Evolutionary conservation across 768 basidiomycete species (phyloP).

Genomic region (Strobilomyces confusus): DNA sequence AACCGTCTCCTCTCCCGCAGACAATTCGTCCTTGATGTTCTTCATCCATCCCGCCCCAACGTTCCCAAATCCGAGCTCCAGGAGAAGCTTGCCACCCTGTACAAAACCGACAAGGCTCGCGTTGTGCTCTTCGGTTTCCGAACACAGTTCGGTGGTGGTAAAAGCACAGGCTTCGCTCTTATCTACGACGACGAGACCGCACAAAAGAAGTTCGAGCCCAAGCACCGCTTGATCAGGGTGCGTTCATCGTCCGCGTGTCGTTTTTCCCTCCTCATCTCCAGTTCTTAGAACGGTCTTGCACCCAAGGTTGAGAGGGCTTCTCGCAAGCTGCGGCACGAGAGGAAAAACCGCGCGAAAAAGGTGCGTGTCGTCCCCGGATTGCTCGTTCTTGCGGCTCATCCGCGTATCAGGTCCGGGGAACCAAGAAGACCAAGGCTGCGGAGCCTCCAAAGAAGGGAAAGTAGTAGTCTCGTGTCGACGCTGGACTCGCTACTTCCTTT

Average conservation of each 20-base stretch:
- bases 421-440: constrained; percentile 91
- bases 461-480: constrained; percentile 43
- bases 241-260: constrained; percentile 33
- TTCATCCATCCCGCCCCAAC: constrained; percentile 94
- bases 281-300: constrained; percentile 55
- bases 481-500: constrained; percentile 14
- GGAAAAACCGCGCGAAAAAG: constrained; percentile 99
- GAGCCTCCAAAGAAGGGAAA: constrained; percentile 92
- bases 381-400: constrained; percentile 13
- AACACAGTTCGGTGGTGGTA: constrained; percentile 97
- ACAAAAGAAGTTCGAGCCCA: constrained; percentile 97
- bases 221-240: constrained; percentile 90
- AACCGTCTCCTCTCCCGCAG: constrained; percentile 95
- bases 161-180: constrained; percentile 94
- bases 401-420: constrained; percentile 76
- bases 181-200: constrained; percentile 95
- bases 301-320: constrained; percentile 86
- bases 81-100: constrained; percentile 87
- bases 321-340: constrained; percentile 97
- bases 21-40: constrained; percentile 92
- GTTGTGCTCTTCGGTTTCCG: constrained; percentile 93
- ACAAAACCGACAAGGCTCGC: constrained; percentile 89
- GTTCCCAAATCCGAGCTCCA: constrained; percentile 89
- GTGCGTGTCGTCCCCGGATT: constrained; percentile 38
- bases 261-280: constrained; percentile 2